Evolutionary conservation across 257 asterid species (phyloP).

Genomic region (Nicotiana tomentosiformis): DNA sequence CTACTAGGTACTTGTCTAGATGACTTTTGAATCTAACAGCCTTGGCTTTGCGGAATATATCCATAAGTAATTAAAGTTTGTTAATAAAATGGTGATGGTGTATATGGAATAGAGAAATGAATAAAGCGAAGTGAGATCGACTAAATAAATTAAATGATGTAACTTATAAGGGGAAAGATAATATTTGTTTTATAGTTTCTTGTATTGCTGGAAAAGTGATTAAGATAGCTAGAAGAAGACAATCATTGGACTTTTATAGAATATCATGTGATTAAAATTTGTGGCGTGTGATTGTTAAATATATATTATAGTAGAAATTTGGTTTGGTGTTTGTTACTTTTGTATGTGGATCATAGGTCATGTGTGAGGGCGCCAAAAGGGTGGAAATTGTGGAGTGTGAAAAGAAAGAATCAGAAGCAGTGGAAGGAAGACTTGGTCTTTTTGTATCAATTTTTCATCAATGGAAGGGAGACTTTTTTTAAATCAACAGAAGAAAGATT

Average conservation of each 20-base stretch:
- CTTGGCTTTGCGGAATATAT: slow-evolving; percentile 47
- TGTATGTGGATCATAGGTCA: background rate
- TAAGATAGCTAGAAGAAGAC: background rate
- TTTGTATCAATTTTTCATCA: background rate
- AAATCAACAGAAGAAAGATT: too few relatives aligned
- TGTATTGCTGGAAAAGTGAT: background rate
- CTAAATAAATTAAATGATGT: background rate
- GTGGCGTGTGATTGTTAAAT: background rate
- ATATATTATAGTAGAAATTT: background rate
- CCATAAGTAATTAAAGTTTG: slow-evolving; percentile 28
- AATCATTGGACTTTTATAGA: background rate
- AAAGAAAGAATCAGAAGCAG: background rate
- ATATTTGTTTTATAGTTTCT: background rate
- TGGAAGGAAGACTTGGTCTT: background rate
- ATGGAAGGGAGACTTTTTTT: background rate
- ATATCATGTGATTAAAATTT: background rate
- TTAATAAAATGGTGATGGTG: background rate
- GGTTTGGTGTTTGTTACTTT: background rate
- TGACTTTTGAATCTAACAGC: slow-evolving; percentile 51
- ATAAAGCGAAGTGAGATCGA: too few relatives aligned
- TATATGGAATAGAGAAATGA: too few relatives aligned
- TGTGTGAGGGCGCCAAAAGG: background rate
- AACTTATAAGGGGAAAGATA: background rate
- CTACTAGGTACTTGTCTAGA: slow-evolving; percentile 46
- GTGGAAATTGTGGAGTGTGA: background rate